A percentile compares a stretch with the other conserved stretches of the same genome.
Conservation (phyloP, 2,329 filamentous ascomycete species). For the Chrysoporthe deuterocubensis region DNA sequence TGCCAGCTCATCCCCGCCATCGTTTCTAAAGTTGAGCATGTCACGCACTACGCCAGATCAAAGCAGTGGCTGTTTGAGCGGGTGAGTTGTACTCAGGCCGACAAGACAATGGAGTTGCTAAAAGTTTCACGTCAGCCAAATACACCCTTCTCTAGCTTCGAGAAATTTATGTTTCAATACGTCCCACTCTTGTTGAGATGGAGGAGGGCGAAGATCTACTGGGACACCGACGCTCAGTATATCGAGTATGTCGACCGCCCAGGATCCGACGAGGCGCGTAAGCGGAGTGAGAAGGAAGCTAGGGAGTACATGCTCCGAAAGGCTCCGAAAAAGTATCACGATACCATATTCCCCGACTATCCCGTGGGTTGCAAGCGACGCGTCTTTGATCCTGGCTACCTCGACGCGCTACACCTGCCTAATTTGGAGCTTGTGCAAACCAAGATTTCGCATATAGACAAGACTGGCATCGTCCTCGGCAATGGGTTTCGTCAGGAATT, state of each 20-base stretch:
- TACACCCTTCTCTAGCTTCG: not conserved
- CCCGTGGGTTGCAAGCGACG: constrained; percentile 43
- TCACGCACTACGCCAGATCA: constrained; percentile 36
- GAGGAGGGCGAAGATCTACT: constrained; percentile 29
- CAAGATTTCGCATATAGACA: constrained; percentile 33
- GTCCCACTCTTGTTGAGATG: constrained; percentile 32
- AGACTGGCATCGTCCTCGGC: constrained; percentile 35
- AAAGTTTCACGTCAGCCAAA: no score
- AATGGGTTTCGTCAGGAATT: constrained; percentile 31
- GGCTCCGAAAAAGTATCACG: constrained; percentile 12
- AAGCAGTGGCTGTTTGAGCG: constrained; percentile 34
- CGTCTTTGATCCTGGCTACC: constrained; percentile 41
- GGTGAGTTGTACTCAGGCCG: no score
- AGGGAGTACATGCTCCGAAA: not conserved
- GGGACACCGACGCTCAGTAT: not conserved
- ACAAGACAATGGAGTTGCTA: no score
- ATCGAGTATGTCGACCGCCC: not conserved
- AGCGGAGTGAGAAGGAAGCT: not conserved
- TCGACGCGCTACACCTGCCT: constrained; percentile 35
- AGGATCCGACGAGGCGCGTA: not conserved
- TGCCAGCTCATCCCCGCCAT: constrained; percentile 43
- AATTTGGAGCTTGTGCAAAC: constrained; percentile 39
- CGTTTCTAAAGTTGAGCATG: constrained; percentile 32
- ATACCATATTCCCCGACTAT: constrained; percentile 38
- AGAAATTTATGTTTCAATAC: constrained; percentile 33